Evolutionary conservation across 371 early-diverging fungal genomes (phyloP).

Genomic region (Blakeslea trispora): DNA sequence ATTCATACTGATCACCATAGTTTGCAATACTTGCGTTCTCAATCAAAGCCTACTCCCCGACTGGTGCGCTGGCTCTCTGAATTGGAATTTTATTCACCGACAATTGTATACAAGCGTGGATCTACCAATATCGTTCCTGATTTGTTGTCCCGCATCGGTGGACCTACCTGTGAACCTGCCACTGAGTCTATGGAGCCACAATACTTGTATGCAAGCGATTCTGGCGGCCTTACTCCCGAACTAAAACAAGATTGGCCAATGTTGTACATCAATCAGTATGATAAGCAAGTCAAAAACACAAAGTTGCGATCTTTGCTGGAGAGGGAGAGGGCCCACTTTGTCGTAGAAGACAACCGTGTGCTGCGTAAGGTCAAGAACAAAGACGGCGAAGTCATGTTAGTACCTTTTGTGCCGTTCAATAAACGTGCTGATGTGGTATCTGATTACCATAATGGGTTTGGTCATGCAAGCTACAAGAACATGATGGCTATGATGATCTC

Average conservation of each 20-base stretch:
- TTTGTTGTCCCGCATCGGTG: conserved; percentile 13
- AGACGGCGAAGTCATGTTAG: no score
- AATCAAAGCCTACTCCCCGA: conserved; percentile 26
- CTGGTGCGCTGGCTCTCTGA: conserved; percentile 28
- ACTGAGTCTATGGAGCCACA: conserved; percentile 15
- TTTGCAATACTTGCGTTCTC: conserved; percentile 23
- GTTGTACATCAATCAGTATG: no score
- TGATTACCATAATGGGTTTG: conserved; percentile 11
- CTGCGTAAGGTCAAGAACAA: no score
- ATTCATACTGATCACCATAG: conserved; percentile 37
- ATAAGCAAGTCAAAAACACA: no score
- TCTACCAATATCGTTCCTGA: conserved; percentile 26
- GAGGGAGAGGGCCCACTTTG: no score
- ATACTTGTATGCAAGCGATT: conserved; percentile 13
- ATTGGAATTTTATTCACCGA: conserved; percentile 30
- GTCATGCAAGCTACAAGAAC: conserved; percentile 1
- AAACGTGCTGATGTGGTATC: conserved; percentile 10
- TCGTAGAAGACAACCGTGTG: no score
- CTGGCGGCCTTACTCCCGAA: not conserved
- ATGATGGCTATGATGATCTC: conserved; percentile 4
- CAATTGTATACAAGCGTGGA: conserved; percentile 29
- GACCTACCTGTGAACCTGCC: not conserved
- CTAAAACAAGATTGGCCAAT: no score
- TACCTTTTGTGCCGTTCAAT: conserved; percentile 8
- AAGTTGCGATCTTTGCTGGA: no score